A percentile compares a stretch with the other conserved stretches of the same genome.
phyloP scores from a whole-genome alignment of 148 eudicot species.

The Diospyros lotus region DNA sequence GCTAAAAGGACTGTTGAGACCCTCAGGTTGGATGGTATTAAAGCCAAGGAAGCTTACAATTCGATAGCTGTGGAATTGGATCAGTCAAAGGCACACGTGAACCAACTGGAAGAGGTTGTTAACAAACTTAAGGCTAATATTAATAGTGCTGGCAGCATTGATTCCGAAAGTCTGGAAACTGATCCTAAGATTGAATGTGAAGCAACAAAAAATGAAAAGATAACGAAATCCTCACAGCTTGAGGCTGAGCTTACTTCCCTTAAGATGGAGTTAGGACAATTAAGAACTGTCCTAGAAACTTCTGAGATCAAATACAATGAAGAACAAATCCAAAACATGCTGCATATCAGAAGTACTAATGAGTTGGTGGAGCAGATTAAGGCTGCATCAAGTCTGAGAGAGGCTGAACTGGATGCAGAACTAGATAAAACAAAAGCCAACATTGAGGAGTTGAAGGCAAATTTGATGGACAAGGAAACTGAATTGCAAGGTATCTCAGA shows the following conservation, averaged over 20 bases:
- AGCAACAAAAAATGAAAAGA: constrained; percentile 8
- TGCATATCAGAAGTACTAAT: constrained; percentile 33
- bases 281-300: constrained; percentile 44
- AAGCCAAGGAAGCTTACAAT: constrained; percentile 36
- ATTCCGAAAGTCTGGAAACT: background rate
- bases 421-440: constrained; percentile 40
- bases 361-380: constrained; percentile 40
- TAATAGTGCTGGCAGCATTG: constrained; percentile 6
- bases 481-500: constrained; percentile 66
- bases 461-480: constrained; percentile 84
- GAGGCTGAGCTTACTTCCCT: constrained; percentile 40
- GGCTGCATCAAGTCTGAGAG: constrained; percentile 38
- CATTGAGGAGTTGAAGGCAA: constrained; percentile 65
- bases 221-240: constrained; percentile 19
- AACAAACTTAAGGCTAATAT: constrained; percentile 34
- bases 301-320: too few species aligned
- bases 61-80: constrained; percentile 48
- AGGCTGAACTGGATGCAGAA: constrained; percentile 57
- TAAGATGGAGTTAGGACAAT: constrained; percentile 41
- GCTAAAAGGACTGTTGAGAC: constrained; percentile 59
- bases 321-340: too few species aligned
- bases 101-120: constrained; percentile 54
- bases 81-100: constrained; percentile 48
- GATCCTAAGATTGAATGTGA: too few species aligned
- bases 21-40: constrained; percentile 44